phyloP scores from a whole-genome alignment of 176 grass and related monocot species.

The Lolium rigidum region DNA sequence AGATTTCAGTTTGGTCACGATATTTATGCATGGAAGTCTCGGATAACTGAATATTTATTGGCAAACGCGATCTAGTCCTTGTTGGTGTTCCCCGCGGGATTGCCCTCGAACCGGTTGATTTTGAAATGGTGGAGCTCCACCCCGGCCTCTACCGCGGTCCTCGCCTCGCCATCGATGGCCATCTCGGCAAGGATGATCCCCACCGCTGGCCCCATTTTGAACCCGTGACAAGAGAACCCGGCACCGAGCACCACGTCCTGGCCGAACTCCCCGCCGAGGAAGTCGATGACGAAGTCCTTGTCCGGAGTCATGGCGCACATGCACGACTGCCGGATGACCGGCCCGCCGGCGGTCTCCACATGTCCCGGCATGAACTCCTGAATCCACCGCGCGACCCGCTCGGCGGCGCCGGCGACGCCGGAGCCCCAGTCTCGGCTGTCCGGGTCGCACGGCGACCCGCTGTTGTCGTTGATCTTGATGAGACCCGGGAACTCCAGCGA shows the following conservation, averaged over 20 bases:
- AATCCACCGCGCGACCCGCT: conserved; percentile 3
- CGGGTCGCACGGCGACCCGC: neutral
- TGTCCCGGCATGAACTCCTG: conserved; percentile 38
- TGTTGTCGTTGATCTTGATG: neutral
- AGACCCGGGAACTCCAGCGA: neutral
- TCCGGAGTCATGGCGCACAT: conserved; percentile 93
- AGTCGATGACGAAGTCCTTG: conserved; percentile 78
- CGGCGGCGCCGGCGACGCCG: neutral
- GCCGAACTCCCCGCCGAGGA: conserved; percentile 58
- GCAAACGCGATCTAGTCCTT: neutral
- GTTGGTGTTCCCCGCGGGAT: neutral
- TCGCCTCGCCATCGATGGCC: neutral
- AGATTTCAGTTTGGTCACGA: too few species aligned
- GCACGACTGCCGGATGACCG: conserved; percentile 53
- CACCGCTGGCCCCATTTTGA: neutral
- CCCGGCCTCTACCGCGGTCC: neutral
- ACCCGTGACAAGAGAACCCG: neutral
- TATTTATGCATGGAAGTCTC: neutral
- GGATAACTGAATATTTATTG: neutral
- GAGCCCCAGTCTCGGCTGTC: neutral
- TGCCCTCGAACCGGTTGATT: neutral
- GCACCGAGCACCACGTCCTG: neutral
- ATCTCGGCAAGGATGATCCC: neutral
- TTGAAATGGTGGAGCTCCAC: neutral
- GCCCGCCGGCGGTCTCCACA: conserved; percentile 46